These are phyloP conservation scores for Xylariaceae sp. DNA, from an alignment of 2,329 filamentous ascomycete genomes.

Conservation along the genomic window DNA sequence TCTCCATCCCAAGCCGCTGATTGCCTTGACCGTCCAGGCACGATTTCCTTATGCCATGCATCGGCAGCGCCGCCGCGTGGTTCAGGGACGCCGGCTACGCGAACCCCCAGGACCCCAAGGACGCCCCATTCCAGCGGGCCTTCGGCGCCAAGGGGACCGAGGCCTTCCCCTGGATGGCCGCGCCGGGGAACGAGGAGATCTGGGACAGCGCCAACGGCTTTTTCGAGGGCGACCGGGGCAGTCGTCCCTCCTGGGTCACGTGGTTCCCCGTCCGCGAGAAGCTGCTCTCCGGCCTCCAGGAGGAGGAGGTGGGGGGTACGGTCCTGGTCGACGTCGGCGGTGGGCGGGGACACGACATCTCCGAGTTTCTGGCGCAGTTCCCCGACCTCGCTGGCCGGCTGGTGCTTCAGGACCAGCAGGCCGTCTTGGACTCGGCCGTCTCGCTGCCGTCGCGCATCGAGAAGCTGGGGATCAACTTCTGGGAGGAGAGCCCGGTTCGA, in stretches of 20 bases:
- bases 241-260: conserved; percentile 10
- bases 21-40: too few species aligned
- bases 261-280: conserved; percentile 11
- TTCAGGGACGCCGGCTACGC: too few species aligned
- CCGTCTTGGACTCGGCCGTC: conserved; percentile 8
- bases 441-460: conserved; percentile 3
- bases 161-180: conserved; percentile 10
- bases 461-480: conserved; percentile 8
- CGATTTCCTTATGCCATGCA: too few species aligned
- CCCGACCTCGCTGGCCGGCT: conserved; percentile 6
- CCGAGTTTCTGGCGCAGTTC: conserved; percentile 9
- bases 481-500: conserved; percentile 5
- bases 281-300: conserved; percentile 4
- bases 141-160: too few species aligned
- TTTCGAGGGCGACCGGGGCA: conserved; percentile 11
- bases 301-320: conserved; percentile 3
- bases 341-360: conserved; percentile 11
- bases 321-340: conserved; percentile 11
- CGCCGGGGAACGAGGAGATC: conserved; percentile 9
- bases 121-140: too few species aligned
- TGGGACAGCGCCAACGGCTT: conserved; percentile 11
- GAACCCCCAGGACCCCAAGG: too few species aligned
- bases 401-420: conserved; percentile 9
- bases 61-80: too few species aligned
- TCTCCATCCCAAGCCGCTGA: too few species aligned